Evolutionary conservation across 1,284 basidiomycete genomes (phyloP).

Genomic region (Schizopora paradoxa): DNA sequence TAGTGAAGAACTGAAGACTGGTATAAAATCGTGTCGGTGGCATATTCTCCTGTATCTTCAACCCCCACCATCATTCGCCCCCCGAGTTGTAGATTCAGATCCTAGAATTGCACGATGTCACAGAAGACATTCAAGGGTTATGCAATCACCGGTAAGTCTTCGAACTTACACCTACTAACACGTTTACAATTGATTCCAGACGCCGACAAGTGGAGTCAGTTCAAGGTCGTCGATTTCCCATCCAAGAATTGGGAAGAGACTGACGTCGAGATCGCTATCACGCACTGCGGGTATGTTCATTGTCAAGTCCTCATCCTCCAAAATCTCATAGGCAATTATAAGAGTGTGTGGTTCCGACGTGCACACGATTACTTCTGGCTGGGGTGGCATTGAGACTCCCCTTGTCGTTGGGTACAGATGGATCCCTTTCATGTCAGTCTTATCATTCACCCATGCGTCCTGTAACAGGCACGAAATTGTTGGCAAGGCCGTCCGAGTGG

Average conservation of each 20-base stretch:
- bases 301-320: background rate
- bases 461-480: conserved; percentile 52
- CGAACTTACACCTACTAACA: background rate
- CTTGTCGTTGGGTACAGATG: conserved; percentile 31
- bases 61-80: too few species aligned
- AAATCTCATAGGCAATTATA: background rate
- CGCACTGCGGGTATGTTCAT: conserved; percentile 32
- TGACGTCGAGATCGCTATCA: conserved; percentile 36
- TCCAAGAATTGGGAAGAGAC: conserved; percentile 32
- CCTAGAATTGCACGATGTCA: background rate
- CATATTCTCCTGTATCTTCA: too few species aligned
- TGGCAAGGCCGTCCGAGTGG: conserved; percentile 50
- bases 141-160: conserved; percentile 11
- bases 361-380: conserved; percentile 34
- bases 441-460: background rate
- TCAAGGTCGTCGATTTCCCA: conserved; percentile 37
- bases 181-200: background rate
- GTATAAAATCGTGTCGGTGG: too few species aligned
- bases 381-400: conserved; percentile 20
- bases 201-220: conserved; percentile 34
- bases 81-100: too few species aligned
- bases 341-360: conserved; percentile 28
- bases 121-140: conserved; percentile 18
- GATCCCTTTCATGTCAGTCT: conserved; percentile 21
- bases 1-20: too few species aligned